These are phyloP conservation scores for Vitellaria paradoxa DNA, from an alignment of 179 eudicot genomes.

Conservation along the genomic window DNA sequence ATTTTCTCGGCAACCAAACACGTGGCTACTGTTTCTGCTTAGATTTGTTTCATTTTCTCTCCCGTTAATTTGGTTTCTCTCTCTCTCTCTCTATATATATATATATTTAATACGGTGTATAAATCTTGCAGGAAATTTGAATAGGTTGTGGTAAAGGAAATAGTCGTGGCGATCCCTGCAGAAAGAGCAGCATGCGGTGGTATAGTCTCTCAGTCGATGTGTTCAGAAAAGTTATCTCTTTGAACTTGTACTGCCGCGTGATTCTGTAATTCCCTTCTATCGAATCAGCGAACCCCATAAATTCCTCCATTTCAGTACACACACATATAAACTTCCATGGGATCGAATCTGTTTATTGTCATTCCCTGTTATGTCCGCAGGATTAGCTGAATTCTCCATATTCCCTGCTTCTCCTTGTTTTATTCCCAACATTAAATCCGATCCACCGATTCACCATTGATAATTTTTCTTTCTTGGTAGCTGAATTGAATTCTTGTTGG, in stretches of 20 bases:
- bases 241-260: conserved; percentile 82
- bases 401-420: background rate
- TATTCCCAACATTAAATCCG: background rate
- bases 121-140: conserved; percentile 8
- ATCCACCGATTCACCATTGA: background rate
- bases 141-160: background rate
- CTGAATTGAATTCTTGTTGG: conserved; percentile 10
- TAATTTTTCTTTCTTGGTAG: background rate
- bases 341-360: conserved; percentile 42
- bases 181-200: conserved; percentile 49
- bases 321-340: conserved; percentile 29
- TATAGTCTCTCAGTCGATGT: conserved; percentile 71
- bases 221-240: conserved; percentile 55
- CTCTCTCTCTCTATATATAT: background rate
- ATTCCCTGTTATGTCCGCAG: conserved; percentile 50
- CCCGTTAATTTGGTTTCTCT: too few species aligned
- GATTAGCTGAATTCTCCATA: conserved; percentile 40
- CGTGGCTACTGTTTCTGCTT: background rate
- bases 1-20: conserved; percentile 11
- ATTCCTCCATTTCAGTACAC: background rate
- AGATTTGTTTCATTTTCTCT: background rate
- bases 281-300: background rate
- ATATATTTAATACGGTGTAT: background rate
- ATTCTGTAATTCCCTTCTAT: conserved; percentile 55
- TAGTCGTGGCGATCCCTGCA: conserved; percentile 18